phyloP scores from a whole-genome alignment of 2,329 filamentous ascomycete species.

The Aspergillus japonicus region DNA sequence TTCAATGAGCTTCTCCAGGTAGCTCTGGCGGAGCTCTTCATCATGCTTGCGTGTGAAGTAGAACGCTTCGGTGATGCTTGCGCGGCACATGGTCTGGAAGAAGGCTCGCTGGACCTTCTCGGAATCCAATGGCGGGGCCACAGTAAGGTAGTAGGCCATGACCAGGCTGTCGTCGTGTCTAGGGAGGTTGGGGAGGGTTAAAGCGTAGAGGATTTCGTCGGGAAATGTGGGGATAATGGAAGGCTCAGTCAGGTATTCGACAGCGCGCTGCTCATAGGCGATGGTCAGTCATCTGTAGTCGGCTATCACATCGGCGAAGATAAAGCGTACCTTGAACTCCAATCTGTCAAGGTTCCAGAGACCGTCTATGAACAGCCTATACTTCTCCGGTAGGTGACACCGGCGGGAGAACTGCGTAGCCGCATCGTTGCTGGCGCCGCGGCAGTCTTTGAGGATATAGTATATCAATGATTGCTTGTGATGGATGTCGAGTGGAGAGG shows the following conservation, averaged over 20 bases:
- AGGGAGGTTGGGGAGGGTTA: slow-evolving; percentile 60
- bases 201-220: slow-evolving; percentile 72
- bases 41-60: slow-evolving; percentile 68
- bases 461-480: slow-evolving; percentile 81
- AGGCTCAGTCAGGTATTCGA: slow-evolving; percentile 76
- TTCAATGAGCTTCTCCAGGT: slow-evolving; percentile 66
- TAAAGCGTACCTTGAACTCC: slow-evolving; percentile 59
- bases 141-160: slow-evolving; percentile 75
- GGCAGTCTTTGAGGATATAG: slow-evolving; percentile 77
- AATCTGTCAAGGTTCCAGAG: slow-evolving; percentile 76
- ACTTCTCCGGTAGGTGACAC: slow-evolving; percentile 70
- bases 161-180: slow-evolving; percentile 63
- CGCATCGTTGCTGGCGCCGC: slow-evolving; percentile 49
- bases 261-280: slow-evolving; percentile 52
- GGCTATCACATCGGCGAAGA: neutral
- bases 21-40: slow-evolving; percentile 58
- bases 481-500: slow-evolving; percentile 64
- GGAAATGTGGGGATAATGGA: slow-evolving; percentile 77
- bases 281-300: slow-evolving; percentile 12
- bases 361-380: slow-evolving; percentile 77
- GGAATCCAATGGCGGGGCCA: slow-evolving; percentile 68
- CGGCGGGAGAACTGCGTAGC: slow-evolving; percentile 60
- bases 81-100: slow-evolving; percentile 66
- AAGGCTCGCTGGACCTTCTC: slow-evolving; percentile 63
- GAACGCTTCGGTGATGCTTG: slow-evolving; percentile 70